These are phyloP conservation scores for Pelargonium fulgidum DNA, from an alignment of 441 rosid genomes.

Conservation along the genomic window DNA sequence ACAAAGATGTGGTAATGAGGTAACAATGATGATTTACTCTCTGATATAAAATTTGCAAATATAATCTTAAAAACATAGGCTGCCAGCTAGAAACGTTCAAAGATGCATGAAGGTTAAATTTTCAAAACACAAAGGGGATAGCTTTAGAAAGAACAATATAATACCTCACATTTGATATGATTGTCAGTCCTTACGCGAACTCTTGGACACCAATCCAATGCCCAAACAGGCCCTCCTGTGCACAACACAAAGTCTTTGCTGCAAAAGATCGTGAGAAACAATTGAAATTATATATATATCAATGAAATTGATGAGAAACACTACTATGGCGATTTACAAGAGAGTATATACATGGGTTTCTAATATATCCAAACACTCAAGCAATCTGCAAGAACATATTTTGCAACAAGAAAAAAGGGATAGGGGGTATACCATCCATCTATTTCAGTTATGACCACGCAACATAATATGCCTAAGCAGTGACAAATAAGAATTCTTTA, in stretches of 20 bases:
- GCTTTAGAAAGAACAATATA: neutral
- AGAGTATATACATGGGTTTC: constrained; percentile 3
- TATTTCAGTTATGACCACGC: neutral
- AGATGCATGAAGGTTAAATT: too few relatives aligned
- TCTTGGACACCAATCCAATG: constrained; percentile 90
- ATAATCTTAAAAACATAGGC: too few relatives aligned
- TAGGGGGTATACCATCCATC: neutral
- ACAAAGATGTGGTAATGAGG: neutral
- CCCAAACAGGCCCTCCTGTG: constrained; percentile 91
- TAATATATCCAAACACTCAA: neutral
- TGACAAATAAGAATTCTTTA: neutral
- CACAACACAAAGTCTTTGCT: constrained; percentile 77
- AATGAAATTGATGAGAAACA: neutral
- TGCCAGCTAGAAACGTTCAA: too few relatives aligned
- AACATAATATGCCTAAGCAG: neutral
- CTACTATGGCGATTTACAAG: neutral
- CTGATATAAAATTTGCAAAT: too few relatives aligned
- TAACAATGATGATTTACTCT: too few relatives aligned
- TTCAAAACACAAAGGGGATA: neutral
- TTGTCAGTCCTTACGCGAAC: constrained; percentile 37
- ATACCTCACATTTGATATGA: constrained; percentile 64
- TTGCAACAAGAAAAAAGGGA: neutral
- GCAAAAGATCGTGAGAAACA: constrained; percentile 25
- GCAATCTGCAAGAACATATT: neutral
- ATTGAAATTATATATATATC: constrained; percentile 10